Evolutionary conservation across 129 eudicot genomes (phyloP).

Genomic region (Solidago caesia): DNA sequence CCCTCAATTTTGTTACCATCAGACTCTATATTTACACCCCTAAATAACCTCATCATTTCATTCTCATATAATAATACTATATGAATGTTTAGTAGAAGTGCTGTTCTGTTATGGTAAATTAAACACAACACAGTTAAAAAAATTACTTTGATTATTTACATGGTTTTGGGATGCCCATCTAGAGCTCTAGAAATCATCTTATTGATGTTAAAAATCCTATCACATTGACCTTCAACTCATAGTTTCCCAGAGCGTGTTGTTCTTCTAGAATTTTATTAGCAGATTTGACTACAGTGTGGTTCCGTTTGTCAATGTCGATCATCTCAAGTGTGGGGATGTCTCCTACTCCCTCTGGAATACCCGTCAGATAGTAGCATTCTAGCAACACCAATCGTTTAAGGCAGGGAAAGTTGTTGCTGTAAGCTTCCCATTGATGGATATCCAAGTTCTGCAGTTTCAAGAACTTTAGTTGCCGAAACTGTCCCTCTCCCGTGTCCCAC

Average conservation of each 20-base stretch:
- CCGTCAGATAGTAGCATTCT: constrained; percentile 22
- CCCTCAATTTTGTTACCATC: too few species aligned
- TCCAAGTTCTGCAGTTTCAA: constrained; percentile 20
- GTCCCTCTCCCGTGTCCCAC: constrained; percentile 36
- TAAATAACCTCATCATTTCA: too few species aligned
- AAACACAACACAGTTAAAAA: neutral
- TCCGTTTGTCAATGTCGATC: constrained; percentile 20
- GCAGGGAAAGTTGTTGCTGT: constrained; percentile 20
- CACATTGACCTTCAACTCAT: constrained; percentile 21
- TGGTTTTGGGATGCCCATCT: neutral
- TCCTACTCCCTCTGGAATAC: constrained; percentile 30
- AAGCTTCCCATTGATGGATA: constrained; percentile 26
- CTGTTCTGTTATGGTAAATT: too few species aligned
- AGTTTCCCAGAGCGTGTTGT: constrained; percentile 16
- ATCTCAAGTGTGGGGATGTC: constrained; percentile 29
- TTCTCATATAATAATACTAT: too few species aligned
- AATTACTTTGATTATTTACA: neutral
- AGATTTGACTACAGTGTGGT: constrained; percentile 20
- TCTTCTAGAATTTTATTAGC: constrained; percentile 14
- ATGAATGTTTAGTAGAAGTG: too few species aligned
- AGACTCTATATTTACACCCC: too few species aligned
- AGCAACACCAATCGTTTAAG: constrained; percentile 25
- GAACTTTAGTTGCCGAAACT: constrained; percentile 31
- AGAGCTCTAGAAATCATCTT: constrained; percentile 17
- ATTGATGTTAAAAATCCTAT: constrained; percentile 22